Base-by-base conservation (phyloP, 2,329 filamentous ascomycete genomes). In the Microcyclospora tardicrescens region DNA sequence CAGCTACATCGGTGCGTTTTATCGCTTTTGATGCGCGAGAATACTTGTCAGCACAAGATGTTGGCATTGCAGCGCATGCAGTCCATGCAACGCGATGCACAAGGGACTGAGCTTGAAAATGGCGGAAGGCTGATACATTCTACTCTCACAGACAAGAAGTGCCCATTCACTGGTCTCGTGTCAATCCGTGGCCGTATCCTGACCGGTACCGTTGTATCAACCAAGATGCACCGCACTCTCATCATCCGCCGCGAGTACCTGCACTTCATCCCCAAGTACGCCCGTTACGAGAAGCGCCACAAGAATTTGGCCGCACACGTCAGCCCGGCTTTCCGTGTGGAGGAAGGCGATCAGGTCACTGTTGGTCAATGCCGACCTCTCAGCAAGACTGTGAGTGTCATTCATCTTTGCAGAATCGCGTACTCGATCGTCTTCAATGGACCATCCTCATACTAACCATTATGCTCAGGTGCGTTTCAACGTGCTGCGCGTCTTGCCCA, bases 111-210 rank as follows among this genome's bases (percentile, higher is more conserved):
- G 19, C 19, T 24, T 24, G 19, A 24, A 24, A 8, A 5, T 24
- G 19, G 19, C 19, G 19, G 19, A 24, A 24, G 19, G 19, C 19
- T 24, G 19, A 24, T 24, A 24, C 8, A 8, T 36, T 40, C 13
- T 39, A 35, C 19, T 16, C 16, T 14, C 36, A 61, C 64, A 94
- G 91, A 98, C 82, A 98, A 98, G 85, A 98, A 98, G 79, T 98
- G 91, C 83, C 91, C 91, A 58, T 98, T 98, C 82, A 94, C 86
- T 60, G 93, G 93, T 68, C 77, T 89, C 68, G 87, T 98, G 68
- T 96, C 91, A 55, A 98, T 98, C 77, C 91, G 91, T 75, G 91
- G 91, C 71, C 89, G 91, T 89, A 98, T 98, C 79, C 77, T 98
- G 57, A 96, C 89, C 67, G 91, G 91, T 64, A 95, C 86, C 66